Evolutionary conservation across 1,284 basidiomycete genomes (phyloP).

Genomic region (Kwoniella shivajii): DNA sequence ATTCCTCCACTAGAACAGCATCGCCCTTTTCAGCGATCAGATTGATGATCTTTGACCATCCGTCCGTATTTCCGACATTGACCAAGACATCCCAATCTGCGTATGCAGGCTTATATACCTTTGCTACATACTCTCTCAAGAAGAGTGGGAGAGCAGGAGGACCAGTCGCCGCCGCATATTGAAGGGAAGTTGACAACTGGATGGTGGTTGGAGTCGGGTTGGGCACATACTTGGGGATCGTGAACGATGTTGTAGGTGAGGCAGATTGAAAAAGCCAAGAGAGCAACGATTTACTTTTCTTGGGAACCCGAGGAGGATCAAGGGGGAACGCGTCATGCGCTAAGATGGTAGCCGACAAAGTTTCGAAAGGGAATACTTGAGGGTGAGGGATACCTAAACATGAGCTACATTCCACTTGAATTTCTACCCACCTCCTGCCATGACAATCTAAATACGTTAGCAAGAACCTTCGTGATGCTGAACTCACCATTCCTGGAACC

Average conservation of each 20-base stretch:
- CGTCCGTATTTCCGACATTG: conserved; percentile 77
- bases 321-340: conserved; percentile 46
- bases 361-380: conserved; percentile 55
- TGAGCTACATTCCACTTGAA: background rate
- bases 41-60: conserved; percentile 55
- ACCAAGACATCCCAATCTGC: conserved; percentile 66
- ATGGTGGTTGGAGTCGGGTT: conserved; percentile 52
- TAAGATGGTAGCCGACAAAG: conserved; percentile 47
- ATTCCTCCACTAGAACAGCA: conserved; percentile 65
- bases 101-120: conserved; percentile 70
- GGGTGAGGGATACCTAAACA: conserved; percentile 53
- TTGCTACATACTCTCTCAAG: conserved; percentile 62
- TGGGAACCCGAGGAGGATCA: conserved; percentile 59
- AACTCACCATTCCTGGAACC: conserved; percentile 39
- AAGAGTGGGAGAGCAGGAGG: conserved; percentile 50
- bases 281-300: conserved; percentile 56
- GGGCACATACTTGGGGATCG: conserved; percentile 62
- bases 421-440: conserved; percentile 35
- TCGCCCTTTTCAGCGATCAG: conserved; percentile 76
- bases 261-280: conserved; percentile 64
- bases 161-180: conserved; percentile 63
- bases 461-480: no score
- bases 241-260: conserved; percentile 58
- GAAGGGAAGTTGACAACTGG: conserved; percentile 68
- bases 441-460: conserved; percentile 37